These are phyloP conservation scores for Kondoa malvinella DNA, from an alignment of 768 basidiomycete species.

Conservation along the genomic window DNA sequence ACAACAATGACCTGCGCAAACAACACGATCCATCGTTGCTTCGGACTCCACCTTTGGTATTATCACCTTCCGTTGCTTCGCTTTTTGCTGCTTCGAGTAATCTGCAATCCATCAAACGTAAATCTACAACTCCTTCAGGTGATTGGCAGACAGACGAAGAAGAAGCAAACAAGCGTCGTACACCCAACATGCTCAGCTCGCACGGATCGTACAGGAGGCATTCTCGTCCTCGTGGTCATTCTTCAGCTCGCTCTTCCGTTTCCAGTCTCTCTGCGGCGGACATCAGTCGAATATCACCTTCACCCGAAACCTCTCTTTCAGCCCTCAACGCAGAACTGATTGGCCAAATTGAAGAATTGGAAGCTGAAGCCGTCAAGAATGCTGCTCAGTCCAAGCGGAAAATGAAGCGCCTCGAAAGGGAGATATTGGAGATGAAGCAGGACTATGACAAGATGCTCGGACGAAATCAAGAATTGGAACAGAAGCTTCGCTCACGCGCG, in stretches of 20 bases:
- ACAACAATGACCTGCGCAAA: not conserved
- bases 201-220: not conserved
- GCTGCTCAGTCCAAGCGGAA: not conserved
- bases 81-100: not conserved
- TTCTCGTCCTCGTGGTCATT: not conserved
- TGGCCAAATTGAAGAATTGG: not conserved
- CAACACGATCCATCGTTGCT: not conserved
- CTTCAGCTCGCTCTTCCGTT: conserved; percentile 4
- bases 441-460: not conserved
- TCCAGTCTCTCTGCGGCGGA: not conserved
- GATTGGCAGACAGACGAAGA: conserved; percentile 1
- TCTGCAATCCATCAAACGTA: not conserved
- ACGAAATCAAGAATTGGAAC: conserved; percentile 1
- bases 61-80: not conserved
- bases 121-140: not conserved
- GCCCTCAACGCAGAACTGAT: not conserved
- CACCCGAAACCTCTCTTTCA: not conserved
- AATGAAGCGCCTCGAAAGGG: not conserved
- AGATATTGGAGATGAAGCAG: not conserved
- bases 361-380: not conserved
- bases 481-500: not conserved
- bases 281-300: not conserved
- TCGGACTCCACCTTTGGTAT: not conserved
- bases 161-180: not conserved
- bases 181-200: not conserved